phyloP scores from a whole-genome alignment of 1,139 yeast genomes.

The Pichia cactophila region DNA sequence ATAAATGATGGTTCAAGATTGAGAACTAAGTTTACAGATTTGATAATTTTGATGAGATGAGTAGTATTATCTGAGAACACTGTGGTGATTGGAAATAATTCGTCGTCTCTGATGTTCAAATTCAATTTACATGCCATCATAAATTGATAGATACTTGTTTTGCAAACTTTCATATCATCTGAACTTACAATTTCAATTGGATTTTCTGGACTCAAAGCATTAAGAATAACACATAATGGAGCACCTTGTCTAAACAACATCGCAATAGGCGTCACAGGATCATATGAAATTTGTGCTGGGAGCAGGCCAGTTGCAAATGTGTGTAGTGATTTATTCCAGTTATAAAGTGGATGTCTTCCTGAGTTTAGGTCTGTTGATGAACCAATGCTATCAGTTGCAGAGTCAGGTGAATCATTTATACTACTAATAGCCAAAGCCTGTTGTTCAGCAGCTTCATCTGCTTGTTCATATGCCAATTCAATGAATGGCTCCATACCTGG shows the following conservation, averaged over 20 bases:
- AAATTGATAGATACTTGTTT: slow-evolving; percentile 85
- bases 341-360: neutral
- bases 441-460: slow-evolving; percentile 64
- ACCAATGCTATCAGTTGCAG: neutral
- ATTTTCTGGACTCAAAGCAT: slow-evolving; percentile 43
- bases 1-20: slow-evolving; percentile 40
- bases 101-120: slow-evolving; percentile 69
- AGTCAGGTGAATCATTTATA: slow-evolving; percentile 1
- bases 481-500: slow-evolving; percentile 71
- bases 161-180: slow-evolving; percentile 78
- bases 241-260: slow-evolving; percentile 87
- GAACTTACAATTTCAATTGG: slow-evolving; percentile 49
- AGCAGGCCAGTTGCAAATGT: slow-evolving; percentile 72
- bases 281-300: slow-evolving; percentile 68
- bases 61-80: slow-evolving; percentile 79
- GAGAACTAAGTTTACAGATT: slow-evolving; percentile 59
- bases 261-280: slow-evolving; percentile 90
- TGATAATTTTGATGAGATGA: slow-evolving; percentile 65
- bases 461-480: slow-evolving; percentile 49
- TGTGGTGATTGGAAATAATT: slow-evolving; percentile 81
- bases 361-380: slow-evolving; percentile 1
- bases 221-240: slow-evolving; percentile 80
- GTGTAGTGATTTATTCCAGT: slow-evolving; percentile 31
- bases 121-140: slow-evolving; percentile 79
- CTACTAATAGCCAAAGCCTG: slow-evolving; percentile 51